Conservation (phyloP, 1,139 yeast genomes). For the Lodderomyces elongisporus region DNA sequence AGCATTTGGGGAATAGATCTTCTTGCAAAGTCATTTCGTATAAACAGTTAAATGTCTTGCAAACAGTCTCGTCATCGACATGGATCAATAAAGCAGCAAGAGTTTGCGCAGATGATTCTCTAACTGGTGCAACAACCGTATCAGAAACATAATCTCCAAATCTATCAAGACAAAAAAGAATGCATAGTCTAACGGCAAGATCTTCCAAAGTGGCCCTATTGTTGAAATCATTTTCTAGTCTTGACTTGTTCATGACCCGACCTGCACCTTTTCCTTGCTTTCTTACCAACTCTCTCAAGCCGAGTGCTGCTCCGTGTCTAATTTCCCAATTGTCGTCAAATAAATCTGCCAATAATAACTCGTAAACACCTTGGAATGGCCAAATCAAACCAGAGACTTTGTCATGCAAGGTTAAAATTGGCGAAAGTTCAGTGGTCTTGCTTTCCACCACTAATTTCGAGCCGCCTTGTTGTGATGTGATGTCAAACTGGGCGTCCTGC, state of each 20-base stretch:
- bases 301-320: slow-evolving; percentile 94
- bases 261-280: slow-evolving; percentile 89
- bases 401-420: slow-evolving; percentile 69
- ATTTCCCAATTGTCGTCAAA: slow-evolving; percentile 90
- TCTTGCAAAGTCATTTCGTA: slow-evolving; percentile 72
- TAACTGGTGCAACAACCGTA: slow-evolving; percentile 96
- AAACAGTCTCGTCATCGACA: slow-evolving; percentile 48
- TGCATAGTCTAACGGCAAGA: slow-evolving; percentile 76
- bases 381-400: slow-evolving; percentile 77
- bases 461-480: slow-evolving; percentile 77
- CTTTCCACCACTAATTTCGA: slow-evolving; percentile 82
- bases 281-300: slow-evolving; percentile 79
- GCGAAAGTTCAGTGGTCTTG: slow-evolving; percentile 62
- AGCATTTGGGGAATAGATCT: slow-evolving; percentile 43
- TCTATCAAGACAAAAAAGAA: slow-evolving; percentile 86
- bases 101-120: slow-evolving; percentile 95
- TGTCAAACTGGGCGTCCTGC: slow-evolving; percentile 37
- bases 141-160: slow-evolving; percentile 98
- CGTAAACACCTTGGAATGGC: slow-evolving; percentile 98
- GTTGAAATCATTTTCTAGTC: slow-evolving; percentile 56
- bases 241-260: slow-evolving; percentile 60
- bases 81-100: slow-evolving; percentile 83
- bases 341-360: slow-evolving; percentile 70
- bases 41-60: slow-evolving; percentile 62
- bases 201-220: slow-evolving; percentile 80